phyloP scores from a whole-genome alignment of 2,329 filamentous ascomycete species.

The Xylaria sp. region DNA sequence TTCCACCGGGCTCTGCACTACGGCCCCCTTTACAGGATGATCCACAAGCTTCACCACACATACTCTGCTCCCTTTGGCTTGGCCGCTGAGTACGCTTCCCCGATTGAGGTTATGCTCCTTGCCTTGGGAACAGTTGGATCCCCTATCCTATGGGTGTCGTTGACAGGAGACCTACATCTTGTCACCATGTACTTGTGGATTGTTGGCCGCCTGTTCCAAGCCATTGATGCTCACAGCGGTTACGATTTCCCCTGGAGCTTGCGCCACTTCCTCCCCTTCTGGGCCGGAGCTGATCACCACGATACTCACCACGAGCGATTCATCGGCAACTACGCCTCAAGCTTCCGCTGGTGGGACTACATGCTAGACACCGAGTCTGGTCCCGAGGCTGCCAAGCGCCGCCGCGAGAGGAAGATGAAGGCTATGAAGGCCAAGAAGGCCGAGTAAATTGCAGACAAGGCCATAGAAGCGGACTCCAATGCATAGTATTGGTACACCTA shows the following conservation, averaged over 20 bases:
- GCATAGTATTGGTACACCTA: not conserved
- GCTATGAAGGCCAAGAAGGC: conserved; percentile 71
- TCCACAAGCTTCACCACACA: conserved; percentile 99
- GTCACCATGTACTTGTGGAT: conserved; percentile 99
- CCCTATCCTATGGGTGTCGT: conserved; percentile 81
- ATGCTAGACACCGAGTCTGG: conserved; percentile 91
- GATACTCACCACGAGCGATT: conserved; percentile 98
- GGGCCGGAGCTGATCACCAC: conserved; percentile 96
- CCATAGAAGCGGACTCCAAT: not conserved
- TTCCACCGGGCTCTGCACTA: conserved; percentile 91
- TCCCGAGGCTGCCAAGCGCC: conserved; percentile 81
- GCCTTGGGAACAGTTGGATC: conserved; percentile 83
- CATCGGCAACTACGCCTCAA: conserved; percentile 96
- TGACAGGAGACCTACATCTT: conserved; percentile 90
- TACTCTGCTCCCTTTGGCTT: conserved; percentile 97
- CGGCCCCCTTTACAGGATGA: conserved; percentile 91
- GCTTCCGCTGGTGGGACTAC: conserved; percentile 99
- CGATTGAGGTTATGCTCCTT: conserved; percentile 94
- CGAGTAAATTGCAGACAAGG: conserved; percentile 54
- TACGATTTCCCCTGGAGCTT: conserved; percentile 99
- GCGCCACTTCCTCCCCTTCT: conserved; percentile 95
- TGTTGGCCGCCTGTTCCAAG: conserved; percentile 88
- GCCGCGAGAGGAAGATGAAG: conserved; percentile 77
- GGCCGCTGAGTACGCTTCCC: conserved; percentile 95
- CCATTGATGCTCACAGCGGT: conserved; percentile 95